Percentiles rank a stretch among this genome's conserved stretches.
Conservation (phyloP, 129 eudicot genomes). For the Glebionis coronaria region DNA sequence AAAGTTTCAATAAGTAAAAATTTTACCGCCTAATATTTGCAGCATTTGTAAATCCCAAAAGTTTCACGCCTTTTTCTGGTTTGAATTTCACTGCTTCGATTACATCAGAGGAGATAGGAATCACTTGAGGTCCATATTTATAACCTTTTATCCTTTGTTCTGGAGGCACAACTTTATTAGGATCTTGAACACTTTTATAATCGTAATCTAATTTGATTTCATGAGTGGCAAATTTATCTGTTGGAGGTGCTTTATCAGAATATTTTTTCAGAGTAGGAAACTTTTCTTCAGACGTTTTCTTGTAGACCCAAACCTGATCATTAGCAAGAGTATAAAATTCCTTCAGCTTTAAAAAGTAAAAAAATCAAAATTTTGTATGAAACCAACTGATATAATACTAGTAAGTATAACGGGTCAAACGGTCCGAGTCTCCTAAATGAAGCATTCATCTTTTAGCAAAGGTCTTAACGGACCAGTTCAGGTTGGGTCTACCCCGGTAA, state of each 20-base stretch:
- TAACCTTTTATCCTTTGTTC: slow-evolving; percentile 97
- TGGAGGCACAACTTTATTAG: slow-evolving; percentile 77
- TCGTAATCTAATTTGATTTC: slow-evolving; percentile 90
- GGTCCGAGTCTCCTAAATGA: too few relatives aligned
- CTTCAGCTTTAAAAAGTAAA: not conserved
- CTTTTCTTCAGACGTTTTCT: slow-evolving; percentile 90
- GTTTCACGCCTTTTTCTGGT: slow-evolving; percentile 95
- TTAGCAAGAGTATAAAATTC: slow-evolving; percentile 24
- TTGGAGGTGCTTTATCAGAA: slow-evolving; percentile 93
- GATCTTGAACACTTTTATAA: slow-evolving; percentile 65
- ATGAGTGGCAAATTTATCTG: slow-evolving; percentile 88
- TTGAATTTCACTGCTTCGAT: slow-evolving; percentile 86
- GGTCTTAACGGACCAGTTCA: too few relatives aligned
- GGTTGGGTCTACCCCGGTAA: too few relatives aligned
- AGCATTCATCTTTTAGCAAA: too few relatives aligned
- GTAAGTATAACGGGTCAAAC: too few relatives aligned
- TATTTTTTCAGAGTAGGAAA: slow-evolving; percentile 88
- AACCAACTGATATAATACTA: not conserved
- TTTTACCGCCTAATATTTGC: slow-evolving; percentile 70
- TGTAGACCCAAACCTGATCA: slow-evolving; percentile 89
- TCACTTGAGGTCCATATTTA: slow-evolving; percentile 96
- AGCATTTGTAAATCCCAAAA: slow-evolving; percentile 89
- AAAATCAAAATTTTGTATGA: not conserved
- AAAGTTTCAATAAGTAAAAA: not conserved
- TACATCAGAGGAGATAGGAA: slow-evolving; percentile 87